Evolutionary conservation across 2,329 filamentous ascomycete genomes (phyloP), one percentile per base, ranked within the genome.

Genomic region (Hypoxylon sp.): DNA sequence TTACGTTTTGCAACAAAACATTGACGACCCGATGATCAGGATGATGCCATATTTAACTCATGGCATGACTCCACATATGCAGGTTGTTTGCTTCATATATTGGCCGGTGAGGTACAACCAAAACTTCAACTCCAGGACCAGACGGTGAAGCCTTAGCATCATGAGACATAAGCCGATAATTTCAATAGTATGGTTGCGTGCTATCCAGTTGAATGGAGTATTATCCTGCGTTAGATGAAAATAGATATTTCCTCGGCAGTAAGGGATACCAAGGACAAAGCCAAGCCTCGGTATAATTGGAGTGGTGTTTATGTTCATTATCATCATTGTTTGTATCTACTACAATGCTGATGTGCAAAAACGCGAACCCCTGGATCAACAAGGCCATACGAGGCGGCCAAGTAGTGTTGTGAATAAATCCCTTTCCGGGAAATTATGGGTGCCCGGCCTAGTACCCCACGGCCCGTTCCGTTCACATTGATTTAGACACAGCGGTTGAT

Each of bases 401-500:
- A 67, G 69, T 59, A 44, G 61, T 64, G 62, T 66, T 63, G 66
- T 68, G 64, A 69, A 61, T 59, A 67, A 57, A 66, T 44, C 42
- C 62, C 44, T 65, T 61, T 61, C 64, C 61, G 66, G 62, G 64
- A 71, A 64, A 51, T 66, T 59, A 65, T 64, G 59, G 63, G 58
- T 50, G 55, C 58, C 51, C 58, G 67, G 65, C 44, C 67, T 69
- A 59, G 62, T 64, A 66, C 60, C 55, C 48, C 49, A 72, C 69
- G 71, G 69, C 67, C 71, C 69, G 71, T 72, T 68, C 67, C 69
- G 71, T 67, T 67, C 46, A 55, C 17, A 48, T 51, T 31, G 61
- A 57, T 49, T 60, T 64, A 57, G 49, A 68, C 53, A 68, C 50
- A 58, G 25, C 63, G 55, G 44, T 67, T 49, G 53, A 68, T 61